These are phyloP conservation scores for Lanmaoa rubissima DNA, from an alignment of 768 basidiomycete genomes.

Conservation along the genomic window DNA sequence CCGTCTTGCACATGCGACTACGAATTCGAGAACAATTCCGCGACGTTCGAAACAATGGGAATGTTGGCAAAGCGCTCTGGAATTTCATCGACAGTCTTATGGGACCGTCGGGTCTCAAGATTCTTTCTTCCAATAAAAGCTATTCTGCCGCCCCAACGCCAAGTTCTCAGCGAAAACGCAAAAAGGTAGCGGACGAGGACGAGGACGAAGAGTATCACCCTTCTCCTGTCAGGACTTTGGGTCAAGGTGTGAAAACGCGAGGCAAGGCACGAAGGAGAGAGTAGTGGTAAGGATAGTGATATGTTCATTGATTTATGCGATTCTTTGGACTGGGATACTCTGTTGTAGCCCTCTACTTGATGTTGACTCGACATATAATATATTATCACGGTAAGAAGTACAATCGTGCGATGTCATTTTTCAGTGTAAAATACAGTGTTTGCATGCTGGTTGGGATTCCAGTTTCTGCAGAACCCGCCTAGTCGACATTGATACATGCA, in stretches of 20 bases:
- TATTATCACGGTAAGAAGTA: not conserved
- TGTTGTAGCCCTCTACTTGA: not conserved
- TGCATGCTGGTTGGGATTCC: not conserved
- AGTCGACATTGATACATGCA: not conserved
- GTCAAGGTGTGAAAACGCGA: constrained; percentile 41
- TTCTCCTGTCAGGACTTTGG: constrained; percentile 39
- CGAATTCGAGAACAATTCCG: constrained; percentile 52
- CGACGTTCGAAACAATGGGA: constrained; percentile 64
- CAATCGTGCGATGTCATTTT: not conserved
- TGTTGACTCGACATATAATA: not conserved
- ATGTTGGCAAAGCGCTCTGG: constrained; percentile 60
- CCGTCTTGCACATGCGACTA: constrained; percentile 56
- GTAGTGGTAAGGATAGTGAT: not conserved
- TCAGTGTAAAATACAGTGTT: not conserved
- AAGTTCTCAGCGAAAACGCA: constrained; percentile 31
- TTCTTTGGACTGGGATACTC: not conserved
- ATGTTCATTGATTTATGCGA: not conserved
- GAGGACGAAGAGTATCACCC: constrained; percentile 52
- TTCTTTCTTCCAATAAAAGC: constrained; percentile 28
- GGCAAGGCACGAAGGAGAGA: constrained; percentile 33
- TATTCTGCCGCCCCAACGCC: constrained; percentile 6
- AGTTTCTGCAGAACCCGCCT: not conserved
- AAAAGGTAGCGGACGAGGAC: constrained; percentile 23
- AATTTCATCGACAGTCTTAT: constrained; percentile 44
- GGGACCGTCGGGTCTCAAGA: constrained; percentile 31